Conservation (phyloP, 192 early-diverging fungal species). For the Coemansia sp. region DNA sequence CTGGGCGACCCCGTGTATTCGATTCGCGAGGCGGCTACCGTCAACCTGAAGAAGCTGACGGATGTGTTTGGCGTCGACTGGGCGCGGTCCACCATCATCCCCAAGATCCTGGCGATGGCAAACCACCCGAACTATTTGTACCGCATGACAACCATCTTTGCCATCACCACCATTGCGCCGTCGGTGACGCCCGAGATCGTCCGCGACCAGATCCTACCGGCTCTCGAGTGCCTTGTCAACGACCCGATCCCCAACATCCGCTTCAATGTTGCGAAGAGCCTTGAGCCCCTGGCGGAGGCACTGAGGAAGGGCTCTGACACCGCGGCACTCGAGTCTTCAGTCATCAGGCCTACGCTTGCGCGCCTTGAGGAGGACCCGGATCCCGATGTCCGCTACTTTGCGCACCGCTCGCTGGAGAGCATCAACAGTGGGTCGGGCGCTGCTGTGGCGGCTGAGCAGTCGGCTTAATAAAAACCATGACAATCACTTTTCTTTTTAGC, state of each 20-base stretch:
- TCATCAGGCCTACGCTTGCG: conserved; percentile 78
- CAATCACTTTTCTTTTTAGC: too few relatives aligned
- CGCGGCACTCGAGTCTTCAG: conserved; percentile 59
- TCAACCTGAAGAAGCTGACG: conserved; percentile 91
- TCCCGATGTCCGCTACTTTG: conserved; percentile 93
- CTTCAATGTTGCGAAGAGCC: conserved; percentile 97
- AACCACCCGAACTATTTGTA: conserved; percentile 94
- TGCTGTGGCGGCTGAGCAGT: neutral
- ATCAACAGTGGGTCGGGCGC: conserved; percentile 10
- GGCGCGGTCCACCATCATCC: conserved; percentile 92
- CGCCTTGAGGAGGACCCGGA: conserved; percentile 89
- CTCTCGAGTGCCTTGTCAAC: conserved; percentile 74
- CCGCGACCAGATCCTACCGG: conserved; percentile 85
- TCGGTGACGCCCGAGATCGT: conserved; percentile 86
- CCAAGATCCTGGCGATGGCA: conserved; percentile 88
- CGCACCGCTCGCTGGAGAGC: conserved; percentile 65
- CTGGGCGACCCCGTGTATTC: conserved; percentile 95
- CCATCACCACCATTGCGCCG: conserved; percentile 87
- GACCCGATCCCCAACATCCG: conserved; percentile 99
- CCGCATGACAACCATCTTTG: conserved; percentile 98
- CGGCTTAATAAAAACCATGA: neutral
- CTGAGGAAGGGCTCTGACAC: conserved; percentile 68
- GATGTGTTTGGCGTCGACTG: conserved; percentile 99
- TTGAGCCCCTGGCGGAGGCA: conserved; percentile 80
- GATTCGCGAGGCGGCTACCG: conserved; percentile 95